These are phyloP conservation scores for Colletotrichum truncatum DNA, from an alignment of 2,329 filamentous ascomycete species.

Conservation along the genomic window DNA sequence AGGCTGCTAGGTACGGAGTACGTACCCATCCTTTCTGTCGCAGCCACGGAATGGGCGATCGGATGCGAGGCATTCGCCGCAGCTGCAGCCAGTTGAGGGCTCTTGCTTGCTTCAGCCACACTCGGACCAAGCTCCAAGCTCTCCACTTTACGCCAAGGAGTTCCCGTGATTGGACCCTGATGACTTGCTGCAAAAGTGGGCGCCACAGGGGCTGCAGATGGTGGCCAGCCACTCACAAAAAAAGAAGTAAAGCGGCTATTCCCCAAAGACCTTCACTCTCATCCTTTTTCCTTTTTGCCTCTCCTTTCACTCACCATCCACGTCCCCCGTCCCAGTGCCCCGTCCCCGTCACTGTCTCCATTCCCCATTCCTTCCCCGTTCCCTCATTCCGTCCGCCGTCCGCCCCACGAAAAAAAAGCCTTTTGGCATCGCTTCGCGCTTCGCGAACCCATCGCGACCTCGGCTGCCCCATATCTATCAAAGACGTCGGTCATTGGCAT, in stretches of 20 bases:
- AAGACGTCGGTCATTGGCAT: neutral
- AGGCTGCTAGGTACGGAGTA: neutral
- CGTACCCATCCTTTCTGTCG: neutral
- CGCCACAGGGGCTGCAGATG: conserved; percentile 15
- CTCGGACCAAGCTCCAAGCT: neutral
- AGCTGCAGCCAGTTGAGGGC: neutral
- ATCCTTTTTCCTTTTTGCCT: conserved; percentile 3
- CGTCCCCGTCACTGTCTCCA: conserved; percentile 20
- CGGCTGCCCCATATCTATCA: conserved; percentile 18
- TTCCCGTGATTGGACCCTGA: conserved; percentile 5
- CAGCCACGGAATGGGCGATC: neutral
- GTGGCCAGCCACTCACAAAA: conserved; percentile 24
- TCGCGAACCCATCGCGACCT: conserved; percentile 23
- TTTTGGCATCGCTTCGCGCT: conserved; percentile 15
- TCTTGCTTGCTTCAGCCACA: neutral
- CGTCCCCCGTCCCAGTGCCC: conserved; percentile 9
- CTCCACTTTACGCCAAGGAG: neutral
- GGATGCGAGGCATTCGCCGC: neutral
- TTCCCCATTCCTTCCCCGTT: neutral
- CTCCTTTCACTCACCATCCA: conserved; percentile 6
- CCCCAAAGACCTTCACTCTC: conserved; percentile 17
- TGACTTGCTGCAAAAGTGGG: neutral
- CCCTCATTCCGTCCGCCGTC: neutral
- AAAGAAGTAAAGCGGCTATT: conserved; percentile 27
- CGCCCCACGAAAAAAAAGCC: conserved; percentile 18